A percentile compares a stretch with the other conserved stretches of the same genome.
Conservation (phyloP, 2,329 filamentous ascomycete species). For the Apiospora pterosperma region DNA sequence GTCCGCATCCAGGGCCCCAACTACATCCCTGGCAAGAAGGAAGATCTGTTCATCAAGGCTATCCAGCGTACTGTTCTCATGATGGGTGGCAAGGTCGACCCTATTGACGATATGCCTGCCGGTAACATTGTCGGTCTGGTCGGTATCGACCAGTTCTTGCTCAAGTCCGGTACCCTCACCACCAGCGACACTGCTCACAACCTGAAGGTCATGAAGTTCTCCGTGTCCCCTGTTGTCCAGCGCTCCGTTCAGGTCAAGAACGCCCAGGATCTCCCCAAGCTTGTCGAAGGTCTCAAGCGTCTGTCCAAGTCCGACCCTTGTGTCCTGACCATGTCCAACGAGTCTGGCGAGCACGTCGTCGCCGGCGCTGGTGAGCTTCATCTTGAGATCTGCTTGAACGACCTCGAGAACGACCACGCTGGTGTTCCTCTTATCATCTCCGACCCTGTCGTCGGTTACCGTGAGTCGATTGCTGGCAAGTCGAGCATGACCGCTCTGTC, state of each 20-base stretch:
- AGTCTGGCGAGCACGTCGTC: constrained; percentile 98
- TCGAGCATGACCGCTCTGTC: constrained; percentile 96
- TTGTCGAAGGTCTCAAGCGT: constrained; percentile 99
- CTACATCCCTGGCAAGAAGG: constrained; percentile 97
- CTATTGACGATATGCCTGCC: constrained; percentile 97
- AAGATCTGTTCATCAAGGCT: constrained; percentile 98
- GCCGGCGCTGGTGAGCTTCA: constrained; percentile 99
- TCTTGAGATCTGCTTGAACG: constrained; percentile 99
- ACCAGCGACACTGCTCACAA: constrained; percentile 98
- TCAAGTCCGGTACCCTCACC: constrained; percentile 99
- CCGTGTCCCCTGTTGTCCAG: constrained; percentile 97
- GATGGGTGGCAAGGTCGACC: constrained; percentile 99
- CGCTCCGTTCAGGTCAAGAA: constrained; percentile 99
- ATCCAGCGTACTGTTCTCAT: constrained; percentile 99
- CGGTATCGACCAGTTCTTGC: constrained; percentile 99
- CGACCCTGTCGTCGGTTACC: constrained; percentile 97
- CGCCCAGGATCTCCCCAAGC: constrained; percentile 98
- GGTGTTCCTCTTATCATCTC: constrained; percentile 97
- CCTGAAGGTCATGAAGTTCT: constrained; percentile 99
- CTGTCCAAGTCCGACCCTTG: constrained; percentile 99
- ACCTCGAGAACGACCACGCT: constrained; percentile 99
- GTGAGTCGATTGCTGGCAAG: constrained; percentile 83
- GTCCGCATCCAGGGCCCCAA: constrained; percentile 99
- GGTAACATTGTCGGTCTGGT: constrained; percentile 99
- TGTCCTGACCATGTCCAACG: constrained; percentile 83